Conservation (phyloP, 257 asterid genomes). For the Mentha longifolia region DNA sequence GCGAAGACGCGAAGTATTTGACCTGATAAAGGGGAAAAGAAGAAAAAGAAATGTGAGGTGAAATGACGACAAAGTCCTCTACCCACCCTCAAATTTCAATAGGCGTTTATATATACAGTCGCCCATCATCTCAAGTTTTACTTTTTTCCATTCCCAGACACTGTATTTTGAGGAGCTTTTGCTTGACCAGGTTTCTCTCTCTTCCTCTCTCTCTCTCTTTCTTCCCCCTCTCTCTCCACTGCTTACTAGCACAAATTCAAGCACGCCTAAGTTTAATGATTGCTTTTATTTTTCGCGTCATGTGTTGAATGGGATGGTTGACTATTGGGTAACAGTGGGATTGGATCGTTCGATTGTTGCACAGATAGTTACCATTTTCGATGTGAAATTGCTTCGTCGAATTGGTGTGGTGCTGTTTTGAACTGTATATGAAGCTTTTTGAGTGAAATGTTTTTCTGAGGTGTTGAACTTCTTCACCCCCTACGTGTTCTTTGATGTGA, state of each 20-base stretch:
- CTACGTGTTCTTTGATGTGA: conserved; percentile 5
- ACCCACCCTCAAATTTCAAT: conserved; percentile 45
- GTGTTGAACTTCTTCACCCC: neutral
- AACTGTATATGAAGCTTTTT: conserved; percentile 24
- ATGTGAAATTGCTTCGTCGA: conserved; percentile 19
- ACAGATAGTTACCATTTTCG: conserved; percentile 25
- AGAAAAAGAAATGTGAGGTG: neutral
- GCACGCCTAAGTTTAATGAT: conserved; percentile 10
- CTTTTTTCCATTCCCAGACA: conserved; percentile 37
- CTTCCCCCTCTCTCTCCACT: conserved; percentile 4
- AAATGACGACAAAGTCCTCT: conserved; percentile 35
- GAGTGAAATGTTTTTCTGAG: conserved; percentile 22
- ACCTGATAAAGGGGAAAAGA: neutral
- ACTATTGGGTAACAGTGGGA: conserved; percentile 39
- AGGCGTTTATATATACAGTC: conserved; percentile 31
- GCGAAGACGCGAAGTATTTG: neutral
- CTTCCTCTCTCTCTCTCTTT: conserved; percentile 15
- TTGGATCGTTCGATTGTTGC: conserved; percentile 37
- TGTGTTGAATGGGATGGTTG: conserved; percentile 30
- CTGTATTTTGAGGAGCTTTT: conserved; percentile 36
- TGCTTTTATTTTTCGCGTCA: conserved; percentile 8
- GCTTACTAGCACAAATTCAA: conserved; percentile 17
- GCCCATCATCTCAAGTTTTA: conserved; percentile 36
- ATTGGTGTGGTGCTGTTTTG: conserved; percentile 33
- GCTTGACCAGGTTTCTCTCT: conserved; percentile 44